Evolutionary conservation across 805 yeast species (phyloP).

Genomic region (Starmerella potacharoeniae): DNA sequence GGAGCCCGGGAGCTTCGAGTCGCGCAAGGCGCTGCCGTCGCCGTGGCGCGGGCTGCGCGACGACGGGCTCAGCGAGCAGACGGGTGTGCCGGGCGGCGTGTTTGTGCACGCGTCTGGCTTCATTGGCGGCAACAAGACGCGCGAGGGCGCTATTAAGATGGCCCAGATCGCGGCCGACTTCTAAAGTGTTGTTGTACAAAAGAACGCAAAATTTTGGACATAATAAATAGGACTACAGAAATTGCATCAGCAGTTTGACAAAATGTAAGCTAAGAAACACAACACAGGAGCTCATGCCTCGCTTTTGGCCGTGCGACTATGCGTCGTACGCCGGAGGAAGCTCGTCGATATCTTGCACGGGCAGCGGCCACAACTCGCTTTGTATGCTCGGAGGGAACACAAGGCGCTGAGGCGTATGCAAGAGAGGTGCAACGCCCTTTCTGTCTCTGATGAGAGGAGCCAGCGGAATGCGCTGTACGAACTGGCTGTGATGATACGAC

Average conservation of each 20-base stretch:
- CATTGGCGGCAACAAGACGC: slow-evolving; percentile 83
- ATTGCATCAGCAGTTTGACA: background rate
- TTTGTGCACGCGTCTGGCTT: slow-evolving; percentile 93
- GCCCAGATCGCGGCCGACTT: slow-evolving; percentile 40
- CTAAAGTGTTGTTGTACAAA: background rate
- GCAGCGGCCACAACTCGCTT: background rate
- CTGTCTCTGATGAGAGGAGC: slow-evolving; percentile 4
- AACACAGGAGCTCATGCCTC: background rate
- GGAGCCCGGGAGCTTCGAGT: slow-evolving; percentile 64
- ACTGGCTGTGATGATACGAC: background rate
- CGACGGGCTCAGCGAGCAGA: slow-evolving; percentile 54
- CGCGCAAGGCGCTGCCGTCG: slow-evolving; percentile 80
- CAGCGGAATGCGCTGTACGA: slow-evolving; percentile 1
- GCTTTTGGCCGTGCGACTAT: background rate
- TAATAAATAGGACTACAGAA: background rate
- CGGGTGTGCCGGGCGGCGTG: slow-evolving; percentile 80
- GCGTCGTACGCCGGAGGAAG: slow-evolving; percentile 20
- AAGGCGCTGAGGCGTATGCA: background rate
- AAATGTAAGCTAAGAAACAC: background rate
- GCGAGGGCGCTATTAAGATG: slow-evolving; percentile 64
- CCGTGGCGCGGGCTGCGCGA: slow-evolving; percentile 94
- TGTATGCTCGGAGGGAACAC: slow-evolving; percentile 3
- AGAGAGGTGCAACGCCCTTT: slow-evolving; percentile 1
- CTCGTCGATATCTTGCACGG: slow-evolving; percentile 15
- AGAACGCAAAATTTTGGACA: background rate